Evolutionary conservation across 192 early-diverging fungal genomes (phyloP), one percentile per base, ranked within the genome.

Genomic region (Coemansia sp.): DNA sequence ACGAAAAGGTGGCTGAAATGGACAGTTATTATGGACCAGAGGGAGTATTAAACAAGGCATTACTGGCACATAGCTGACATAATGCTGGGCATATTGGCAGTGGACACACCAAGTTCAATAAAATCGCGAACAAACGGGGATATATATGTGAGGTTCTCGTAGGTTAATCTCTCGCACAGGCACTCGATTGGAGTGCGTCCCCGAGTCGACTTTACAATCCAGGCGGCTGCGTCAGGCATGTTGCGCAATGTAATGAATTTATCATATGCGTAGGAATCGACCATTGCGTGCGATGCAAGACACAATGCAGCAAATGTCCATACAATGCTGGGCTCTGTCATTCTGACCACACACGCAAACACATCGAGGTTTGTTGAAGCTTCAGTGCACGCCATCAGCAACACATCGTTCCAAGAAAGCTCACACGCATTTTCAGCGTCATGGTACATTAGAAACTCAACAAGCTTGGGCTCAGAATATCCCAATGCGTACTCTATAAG

Each of bases 231-330:
- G 2, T 62, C 17, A 4, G 68, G 64, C 31, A 66, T 36, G 31
- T 31, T 56, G 12, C 74, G 67, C 56, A 75, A 51, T 4, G 57
- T 60, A 40, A 60, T 51, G n/a, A 75, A 75, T 44, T 75, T 75
- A 21, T 56, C 23, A 26, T 75, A 70, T 6, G 74, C 74, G 12
- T 17, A n/a, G 17, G 49, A 25, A 28, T 75, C 74, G 19, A 55
- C 20, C 55, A 63, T 64, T 28, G 74, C 74, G 38, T 75, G 74
- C 11, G 64, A 57, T 21, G 74, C 74, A 48, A 75, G 42, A 26
- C 74, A 75, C 21, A 59, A 62, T 14, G 68, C 74, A 8, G 68
- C 74, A 59, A 61, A 68, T n/a, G 74, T 49, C 74, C 74, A 75
- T 8, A 75, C 64, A 23, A 75, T 66, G 34, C 64, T 68, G 11